Base-by-base conservation (phyloP, 257 asterid genomes). In the Solanum corneliomulleri region DNA sequence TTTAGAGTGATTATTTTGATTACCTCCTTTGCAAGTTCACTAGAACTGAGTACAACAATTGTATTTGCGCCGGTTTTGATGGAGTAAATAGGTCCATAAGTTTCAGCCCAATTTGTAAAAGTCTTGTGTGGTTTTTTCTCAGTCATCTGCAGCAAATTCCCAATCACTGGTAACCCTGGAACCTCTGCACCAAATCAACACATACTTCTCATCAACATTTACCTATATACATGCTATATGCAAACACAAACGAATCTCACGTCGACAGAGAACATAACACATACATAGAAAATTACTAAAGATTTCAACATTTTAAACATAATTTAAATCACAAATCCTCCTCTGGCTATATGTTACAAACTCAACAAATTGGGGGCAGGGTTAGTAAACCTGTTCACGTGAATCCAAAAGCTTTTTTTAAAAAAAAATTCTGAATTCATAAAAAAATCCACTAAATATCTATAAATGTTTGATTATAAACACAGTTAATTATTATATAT, bases 81-180 rank as follows among this genome's bases (percentile, higher is more conserved):
- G 4, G 99, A 94, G 83, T 94, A 97, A 5, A 97, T 82, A 3
- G 99, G 98, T 29, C 99, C 99, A 88, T 97, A 92, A 7, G 82
- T 87, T 89, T 96, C 93, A 37, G 97, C 97, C 98, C 98, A 97
- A 72, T 90, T 94, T n/a, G 95, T 86, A 82, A 97, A 97, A 15
- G 99, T 95, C 82, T 91, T 95, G 92, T 94, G 92, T 41, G 99
- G 98, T 42, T 97, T 97, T 93, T 95, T 97, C 92, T 94, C 98
- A 87, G 93, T 95, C 75, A 97, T 82, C 87, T 97, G 97, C 85
- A 97, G 92, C 88, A 97, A 86, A 90, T 95, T 97, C 39, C 99
- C 99, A 6, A 95, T 82, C 89, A 94, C 89, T 3, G 99, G 98
- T 45, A 95, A 56, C 14, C 99, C 99, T 31, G 97, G 94, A 16